Conservation (phyloP, 2,329 filamentous ascomycete species). For the Sarocladium kiliense region DNA sequence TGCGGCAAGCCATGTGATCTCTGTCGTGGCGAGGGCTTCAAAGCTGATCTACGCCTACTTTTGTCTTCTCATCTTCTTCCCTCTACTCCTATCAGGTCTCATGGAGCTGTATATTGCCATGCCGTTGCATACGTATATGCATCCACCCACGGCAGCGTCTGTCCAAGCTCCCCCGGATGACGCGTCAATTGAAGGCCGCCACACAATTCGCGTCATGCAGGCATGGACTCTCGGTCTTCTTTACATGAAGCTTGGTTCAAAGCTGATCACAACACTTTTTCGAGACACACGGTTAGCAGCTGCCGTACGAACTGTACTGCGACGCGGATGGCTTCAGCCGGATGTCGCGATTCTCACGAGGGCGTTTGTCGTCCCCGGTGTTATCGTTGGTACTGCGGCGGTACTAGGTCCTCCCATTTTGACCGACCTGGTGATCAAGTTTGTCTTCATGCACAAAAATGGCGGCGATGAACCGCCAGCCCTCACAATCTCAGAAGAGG, state of each 20-base stretch:
- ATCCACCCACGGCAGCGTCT: constrained; percentile 28
- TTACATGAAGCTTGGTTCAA: constrained; percentile 75
- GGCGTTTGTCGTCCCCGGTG: constrained; percentile 75
- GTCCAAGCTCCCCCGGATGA: constrained; percentile 17
- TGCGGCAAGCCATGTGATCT: constrained; percentile 14
- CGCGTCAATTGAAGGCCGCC: constrained; percentile 30
- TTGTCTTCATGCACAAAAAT: background rate
- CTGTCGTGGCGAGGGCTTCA: constrained; percentile 24
- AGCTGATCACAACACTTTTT: constrained; percentile 62
- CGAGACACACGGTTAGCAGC: constrained; percentile 66
- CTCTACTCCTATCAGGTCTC: constrained; percentile 71
- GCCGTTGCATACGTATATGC: constrained; percentile 76
- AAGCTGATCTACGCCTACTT: constrained; percentile 69
- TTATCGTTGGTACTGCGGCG: constrained; percentile 55
- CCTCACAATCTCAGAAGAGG: constrained; percentile 18
- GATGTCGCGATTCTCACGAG: constrained; percentile 75
- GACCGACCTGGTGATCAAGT: constrained; percentile 26
- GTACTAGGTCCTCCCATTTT: constrained; percentile 55
- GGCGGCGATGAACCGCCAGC: constrained; percentile 16
- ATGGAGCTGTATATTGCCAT: constrained; percentile 87
- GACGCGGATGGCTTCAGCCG: constrained; percentile 72
- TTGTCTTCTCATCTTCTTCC: constrained; percentile 72
- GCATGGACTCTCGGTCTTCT: constrained; percentile 91
- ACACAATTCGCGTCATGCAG: constrained; percentile 83
- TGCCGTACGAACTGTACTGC: constrained; percentile 69